phyloP scores from a whole-genome alignment of 2,329 filamentous ascomycete genomes.

The Fusarium dlaminii region DNA sequence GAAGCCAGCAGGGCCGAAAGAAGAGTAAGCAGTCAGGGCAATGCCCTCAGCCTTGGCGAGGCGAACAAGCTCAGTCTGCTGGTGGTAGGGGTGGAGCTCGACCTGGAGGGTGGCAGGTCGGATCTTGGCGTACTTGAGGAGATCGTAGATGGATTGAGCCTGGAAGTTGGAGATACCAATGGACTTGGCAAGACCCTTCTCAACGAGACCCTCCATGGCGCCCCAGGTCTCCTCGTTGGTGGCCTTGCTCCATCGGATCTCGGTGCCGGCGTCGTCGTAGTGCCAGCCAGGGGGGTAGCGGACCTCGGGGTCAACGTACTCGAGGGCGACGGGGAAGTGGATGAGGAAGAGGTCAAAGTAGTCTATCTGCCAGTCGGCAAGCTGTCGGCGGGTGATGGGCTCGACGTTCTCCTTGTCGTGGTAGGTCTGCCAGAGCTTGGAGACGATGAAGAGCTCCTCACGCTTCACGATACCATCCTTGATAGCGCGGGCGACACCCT shows the following conservation, averaged over 20 bases:
- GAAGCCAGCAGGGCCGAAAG: slow-evolving; percentile 83
- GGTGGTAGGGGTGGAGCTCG: slow-evolving; percentile 90
- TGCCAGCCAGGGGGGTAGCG: slow-evolving; percentile 85
- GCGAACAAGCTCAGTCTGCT: slow-evolving; percentile 75
- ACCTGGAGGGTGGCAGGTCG: slow-evolving; percentile 83
- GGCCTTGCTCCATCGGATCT: slow-evolving; percentile 72
- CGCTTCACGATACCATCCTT: slow-evolving; percentile 83
- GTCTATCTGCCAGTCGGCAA: slow-evolving; percentile 83
- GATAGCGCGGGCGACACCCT: slow-evolving; percentile 82
- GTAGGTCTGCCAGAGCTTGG: slow-evolving; percentile 94
- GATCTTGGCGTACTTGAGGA: slow-evolving; percentile 80
- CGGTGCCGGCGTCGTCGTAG: slow-evolving; percentile 67
- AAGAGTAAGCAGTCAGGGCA: slow-evolving; percentile 83
- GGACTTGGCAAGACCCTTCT: slow-evolving; percentile 72
- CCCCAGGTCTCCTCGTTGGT: slow-evolving; percentile 84
- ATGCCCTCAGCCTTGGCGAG: slow-evolving; percentile 77
- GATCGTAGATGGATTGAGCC: slow-evolving; percentile 78
- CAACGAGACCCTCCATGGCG: slow-evolving; percentile 80
- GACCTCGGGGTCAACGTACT: slow-evolving; percentile 82
- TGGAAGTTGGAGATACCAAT: slow-evolving; percentile 90
- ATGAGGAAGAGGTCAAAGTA: slow-evolving; percentile 93
- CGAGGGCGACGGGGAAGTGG: slow-evolving; percentile 88
- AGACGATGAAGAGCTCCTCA: slow-evolving; percentile 89
- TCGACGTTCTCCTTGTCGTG: slow-evolving; percentile 82
- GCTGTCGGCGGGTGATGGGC: slow-evolving; percentile 79